A percentile compares a stretch with the other conserved stretches of the same genome.
Conservation (phyloP, 352 stramenopile genomes). For the Blastocystis hominis region DNA sequence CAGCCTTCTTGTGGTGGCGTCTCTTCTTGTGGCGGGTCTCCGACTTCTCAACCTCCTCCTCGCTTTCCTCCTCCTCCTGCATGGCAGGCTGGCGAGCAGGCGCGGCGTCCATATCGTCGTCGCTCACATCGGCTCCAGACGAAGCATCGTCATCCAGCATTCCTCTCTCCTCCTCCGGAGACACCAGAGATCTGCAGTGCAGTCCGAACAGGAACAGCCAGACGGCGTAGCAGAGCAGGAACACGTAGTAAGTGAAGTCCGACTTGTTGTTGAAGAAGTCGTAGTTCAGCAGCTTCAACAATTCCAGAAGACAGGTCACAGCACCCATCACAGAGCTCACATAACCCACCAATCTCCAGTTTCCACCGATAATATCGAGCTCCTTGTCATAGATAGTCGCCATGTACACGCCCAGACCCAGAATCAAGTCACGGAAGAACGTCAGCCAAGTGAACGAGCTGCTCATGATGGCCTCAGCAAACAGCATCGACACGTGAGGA, state of each 20-base stretch:
- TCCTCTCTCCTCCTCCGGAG: not conserved
- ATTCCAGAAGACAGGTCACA: not conserved
- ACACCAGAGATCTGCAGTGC: slow-evolving; percentile 23
- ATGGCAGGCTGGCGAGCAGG: not conserved
- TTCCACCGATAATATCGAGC: slow-evolving; percentile 12
- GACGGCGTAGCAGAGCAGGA: not conserved
- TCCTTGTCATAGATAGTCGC: slow-evolving; percentile 6
- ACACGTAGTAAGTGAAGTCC: slow-evolving; percentile 48
- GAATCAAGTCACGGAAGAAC: slow-evolving; percentile 34
- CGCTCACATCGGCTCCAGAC: slow-evolving; percentile 29
- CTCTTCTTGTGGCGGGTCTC: slow-evolving; percentile 1
- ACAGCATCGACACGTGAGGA: not conserved
- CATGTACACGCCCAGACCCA: slow-evolving; percentile 19
- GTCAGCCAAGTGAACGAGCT: slow-evolving; percentile 29
- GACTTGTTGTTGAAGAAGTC: slow-evolving; percentile 43
- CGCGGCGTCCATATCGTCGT: not conserved
- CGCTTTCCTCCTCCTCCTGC: not conserved
- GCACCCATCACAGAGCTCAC: not conserved
- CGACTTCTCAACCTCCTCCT: not conserved
- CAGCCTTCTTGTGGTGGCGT: not conserved
- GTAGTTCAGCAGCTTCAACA: slow-evolving; percentile 42
- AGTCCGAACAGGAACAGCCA: slow-evolving; percentile 31
- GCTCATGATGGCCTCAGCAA: not conserved
- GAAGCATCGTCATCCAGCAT: slow-evolving; percentile 34
- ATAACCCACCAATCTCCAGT: slow-evolving; percentile 1